Evolutionary conservation across 2,329 filamentous ascomycete species (phyloP).

Genomic region (Colletotrichum sp.): DNA sequence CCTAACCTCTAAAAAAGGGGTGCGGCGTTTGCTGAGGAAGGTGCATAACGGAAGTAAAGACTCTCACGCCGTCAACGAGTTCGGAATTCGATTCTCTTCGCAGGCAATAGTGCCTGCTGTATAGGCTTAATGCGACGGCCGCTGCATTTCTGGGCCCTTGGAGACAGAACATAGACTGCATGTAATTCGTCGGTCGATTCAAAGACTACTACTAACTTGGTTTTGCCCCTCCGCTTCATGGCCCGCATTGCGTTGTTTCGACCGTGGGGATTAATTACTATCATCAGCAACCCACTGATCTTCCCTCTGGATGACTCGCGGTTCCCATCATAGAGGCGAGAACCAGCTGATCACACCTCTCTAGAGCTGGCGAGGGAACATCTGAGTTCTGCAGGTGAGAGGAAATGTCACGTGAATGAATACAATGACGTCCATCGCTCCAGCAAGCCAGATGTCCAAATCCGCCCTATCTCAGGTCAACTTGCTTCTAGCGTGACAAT

Average conservation of each 20-base stretch:
- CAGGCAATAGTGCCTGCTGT: slow-evolving; percentile 9
- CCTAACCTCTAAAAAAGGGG: slow-evolving; percentile 4
- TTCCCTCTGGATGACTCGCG: not conserved
- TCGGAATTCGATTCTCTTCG: slow-evolving; percentile 4
- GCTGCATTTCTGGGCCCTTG: slow-evolving; percentile 9
- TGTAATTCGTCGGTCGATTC: slow-evolving; percentile 14
- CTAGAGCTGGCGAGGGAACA: not conserved
- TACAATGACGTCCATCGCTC: not conserved
- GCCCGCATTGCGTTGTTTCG: not conserved
- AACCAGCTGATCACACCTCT: not conserved
- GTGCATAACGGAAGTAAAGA: slow-evolving; percentile 14
- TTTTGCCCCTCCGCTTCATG: not conserved
- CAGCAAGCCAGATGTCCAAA: not conserved
- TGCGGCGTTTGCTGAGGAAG: slow-evolving; percentile 3
- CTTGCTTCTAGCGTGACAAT: not conserved
- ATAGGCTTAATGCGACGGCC: slow-evolving; percentile 15
- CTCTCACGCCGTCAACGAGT: slow-evolving; percentile 9
- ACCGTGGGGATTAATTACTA: not conserved
- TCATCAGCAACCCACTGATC: not conserved
- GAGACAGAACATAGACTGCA: slow-evolving; percentile 20
- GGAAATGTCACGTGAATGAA: not conserved
- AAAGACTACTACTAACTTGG: not conserved
- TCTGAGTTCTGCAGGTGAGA: not conserved
- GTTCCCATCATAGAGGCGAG: not conserved
- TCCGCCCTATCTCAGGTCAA: not conserved